These are phyloP conservation scores for Colletotrichum karsti DNA, from an alignment of 2,329 filamentous ascomycete species.

Conservation along the genomic window DNA sequence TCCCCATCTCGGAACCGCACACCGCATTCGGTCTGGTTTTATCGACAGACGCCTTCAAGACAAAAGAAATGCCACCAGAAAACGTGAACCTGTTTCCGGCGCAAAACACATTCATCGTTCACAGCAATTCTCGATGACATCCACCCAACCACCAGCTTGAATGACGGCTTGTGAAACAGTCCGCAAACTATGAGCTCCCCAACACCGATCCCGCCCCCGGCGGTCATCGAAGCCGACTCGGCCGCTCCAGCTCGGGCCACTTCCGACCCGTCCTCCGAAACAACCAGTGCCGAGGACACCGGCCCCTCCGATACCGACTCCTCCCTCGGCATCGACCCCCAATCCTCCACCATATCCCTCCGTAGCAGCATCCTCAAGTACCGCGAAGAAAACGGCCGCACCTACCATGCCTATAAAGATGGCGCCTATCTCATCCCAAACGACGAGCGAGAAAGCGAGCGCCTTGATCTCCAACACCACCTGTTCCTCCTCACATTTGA, in stretches of 20 bases:
- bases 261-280: not conserved
- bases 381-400: slow-evolving; percentile 47
- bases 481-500: slow-evolving; percentile 42
- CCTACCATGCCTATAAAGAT: slow-evolving; percentile 42
- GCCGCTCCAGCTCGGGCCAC: not conserved
- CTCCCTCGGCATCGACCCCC: slow-evolving; percentile 10
- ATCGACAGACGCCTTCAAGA: not conserved
- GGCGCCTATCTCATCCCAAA: slow-evolving; percentile 23
- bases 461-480: slow-evolving; percentile 47
- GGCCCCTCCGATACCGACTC: slow-evolving; percentile 12
- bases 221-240: not conserved
- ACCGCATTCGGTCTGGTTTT: not conserved
- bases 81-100: not conserved
- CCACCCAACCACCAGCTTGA: too few relatives aligned
- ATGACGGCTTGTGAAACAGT: too few relatives aligned
- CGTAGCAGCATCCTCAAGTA: slow-evolving; percentile 45
- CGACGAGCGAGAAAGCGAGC: slow-evolving; percentile 40
- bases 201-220: not conserved
- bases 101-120: not conserved
- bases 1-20: not conserved
- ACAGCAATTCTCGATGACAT: too few relatives aligned
- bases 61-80: not conserved
- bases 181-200: not conserved
- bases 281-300: not conserved
- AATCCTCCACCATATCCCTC: slow-evolving; percentile 40